These are phyloP conservation scores for Fagopyrum tataricum DNA, from an alignment of 148 eudicot species.

Conservation along the genomic window DNA sequence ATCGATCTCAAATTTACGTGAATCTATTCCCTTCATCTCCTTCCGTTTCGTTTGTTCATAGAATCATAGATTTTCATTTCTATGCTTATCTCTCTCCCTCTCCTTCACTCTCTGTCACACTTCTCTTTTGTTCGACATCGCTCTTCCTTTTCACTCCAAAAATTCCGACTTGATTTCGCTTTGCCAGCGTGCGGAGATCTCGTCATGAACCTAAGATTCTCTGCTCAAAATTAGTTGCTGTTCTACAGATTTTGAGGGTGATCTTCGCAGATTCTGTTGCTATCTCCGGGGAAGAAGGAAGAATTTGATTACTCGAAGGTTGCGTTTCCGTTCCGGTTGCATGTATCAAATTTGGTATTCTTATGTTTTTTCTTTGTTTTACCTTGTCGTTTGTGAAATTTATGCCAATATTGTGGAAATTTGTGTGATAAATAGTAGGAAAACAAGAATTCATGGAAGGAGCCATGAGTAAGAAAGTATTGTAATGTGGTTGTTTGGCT, in stretches of 20 bases:
- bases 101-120: neutral
- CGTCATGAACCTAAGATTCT: neutral
- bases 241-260: neutral
- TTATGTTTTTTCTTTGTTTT: neutral
- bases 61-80: neutral
- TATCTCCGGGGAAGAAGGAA: neutral
- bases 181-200: neutral
- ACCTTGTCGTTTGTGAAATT: neutral
- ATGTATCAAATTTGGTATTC: conserved; percentile 1
- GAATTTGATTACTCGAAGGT: neutral
- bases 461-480: neutral
- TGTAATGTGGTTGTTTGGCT: neutral
- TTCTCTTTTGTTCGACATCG: neutral
- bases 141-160: neutral
- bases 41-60: neutral
- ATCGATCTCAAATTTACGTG: conserved; percentile 3
- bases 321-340: neutral
- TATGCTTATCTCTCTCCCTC: neutral
- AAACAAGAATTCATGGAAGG: neutral
- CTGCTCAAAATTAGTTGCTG: neutral
- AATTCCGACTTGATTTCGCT: neutral
- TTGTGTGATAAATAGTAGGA: neutral
- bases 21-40: neutral
- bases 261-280: neutral
- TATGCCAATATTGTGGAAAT: neutral